Evolutionary conservation across 495 filamentous ascomycete genomes (phyloP), one percentile per base, ranked within the genome.

Genomic region (Hamigera avellanea): DNA sequence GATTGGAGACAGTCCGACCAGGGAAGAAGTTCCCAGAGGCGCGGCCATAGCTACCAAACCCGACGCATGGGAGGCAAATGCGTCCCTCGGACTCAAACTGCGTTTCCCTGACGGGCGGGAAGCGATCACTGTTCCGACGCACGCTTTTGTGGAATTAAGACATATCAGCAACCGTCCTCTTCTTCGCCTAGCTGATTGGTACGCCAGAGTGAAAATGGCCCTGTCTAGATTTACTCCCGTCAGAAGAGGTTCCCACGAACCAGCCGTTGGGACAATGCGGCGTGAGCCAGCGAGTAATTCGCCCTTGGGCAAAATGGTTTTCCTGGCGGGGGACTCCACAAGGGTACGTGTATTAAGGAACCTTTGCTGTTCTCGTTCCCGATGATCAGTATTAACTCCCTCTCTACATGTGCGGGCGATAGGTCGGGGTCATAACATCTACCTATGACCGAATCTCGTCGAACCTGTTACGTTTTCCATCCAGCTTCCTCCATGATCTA

Each of bases 401-500:
- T 15, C 10, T 13, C 5, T 15, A 6, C 6, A 30, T 15, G 10
- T 30, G 5, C n/a, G 27, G 10, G 27, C 14, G n/a, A 33, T 14
- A 19, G 32, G 17, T 33, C 14, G 32, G 32, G n/a, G 17, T 16
- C 3, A 33, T 33, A 16, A 33, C 32, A 6, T 19, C 6, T 10
- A 33, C 32, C 14, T 16, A 33, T 19, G 32, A 33, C n/a, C 32
- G 6, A 17, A 5, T 19, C 8, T 6, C 14, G 17, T 33, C 32
- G n/a, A 2, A 17, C 14, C n/a, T 33, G 14, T 12, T 33, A 14
- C 14, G 6, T 19, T 33, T 33, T 18, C 32, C 32, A 4, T 17
- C 4, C 8, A 14, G 32, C 46, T 45, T 38, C 52, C 46, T 35
- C 46, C 36, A 52, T 41, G 45, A 52, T 46, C 45, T 54, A 33